phyloP scores from a whole-genome alignment of 2,329 filamentous ascomycete genomes.

The Cercospora beticola region DNA sequence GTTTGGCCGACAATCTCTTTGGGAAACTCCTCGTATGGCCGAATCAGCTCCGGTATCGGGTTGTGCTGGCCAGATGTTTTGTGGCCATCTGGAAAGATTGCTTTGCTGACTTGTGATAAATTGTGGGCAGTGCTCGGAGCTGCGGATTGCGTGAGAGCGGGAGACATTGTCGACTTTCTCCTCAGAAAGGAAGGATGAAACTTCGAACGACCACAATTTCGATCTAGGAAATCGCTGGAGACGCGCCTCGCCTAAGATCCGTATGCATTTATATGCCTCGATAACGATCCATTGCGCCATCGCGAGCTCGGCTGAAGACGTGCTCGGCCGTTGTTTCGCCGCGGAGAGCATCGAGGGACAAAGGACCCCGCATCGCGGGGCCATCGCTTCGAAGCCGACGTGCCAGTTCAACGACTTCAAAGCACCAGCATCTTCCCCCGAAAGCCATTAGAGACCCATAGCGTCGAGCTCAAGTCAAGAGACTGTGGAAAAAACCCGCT shows the following conservation, averaged over 20 bases:
- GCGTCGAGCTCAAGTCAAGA: not conserved
- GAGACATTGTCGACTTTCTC: constrained; percentile 17
- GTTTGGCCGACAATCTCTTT: constrained; percentile 69
- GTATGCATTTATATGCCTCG: not conserved
- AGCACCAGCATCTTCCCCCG: not conserved
- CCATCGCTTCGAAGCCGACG: not conserved
- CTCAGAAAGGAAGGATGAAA: not conserved
- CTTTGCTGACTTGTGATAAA: constrained; percentile 39
- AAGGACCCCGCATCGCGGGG: not conserved
- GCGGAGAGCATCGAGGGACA: not conserved
- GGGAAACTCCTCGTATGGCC: constrained; percentile 68
- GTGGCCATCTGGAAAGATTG: constrained; percentile 64
- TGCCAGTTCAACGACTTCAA: not conserved
- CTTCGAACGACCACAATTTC: not conserved
- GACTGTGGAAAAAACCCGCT: not conserved
- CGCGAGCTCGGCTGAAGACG: constrained; percentile 3
- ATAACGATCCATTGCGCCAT: constrained; percentile 2
- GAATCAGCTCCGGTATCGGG: constrained; percentile 63
- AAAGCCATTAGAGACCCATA: not conserved
- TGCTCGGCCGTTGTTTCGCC: not conserved
- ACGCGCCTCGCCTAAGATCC: not conserved
- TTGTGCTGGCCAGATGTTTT: constrained; percentile 71
- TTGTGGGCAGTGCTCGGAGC: constrained; percentile 16
- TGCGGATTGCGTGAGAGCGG: constrained; percentile 20
- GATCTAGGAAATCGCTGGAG: not conserved